Evolutionary conservation across 441 rosid genomes (phyloP), one percentile per base, ranked within the genome.

Genomic region (Omphalea diandra): DNA sequence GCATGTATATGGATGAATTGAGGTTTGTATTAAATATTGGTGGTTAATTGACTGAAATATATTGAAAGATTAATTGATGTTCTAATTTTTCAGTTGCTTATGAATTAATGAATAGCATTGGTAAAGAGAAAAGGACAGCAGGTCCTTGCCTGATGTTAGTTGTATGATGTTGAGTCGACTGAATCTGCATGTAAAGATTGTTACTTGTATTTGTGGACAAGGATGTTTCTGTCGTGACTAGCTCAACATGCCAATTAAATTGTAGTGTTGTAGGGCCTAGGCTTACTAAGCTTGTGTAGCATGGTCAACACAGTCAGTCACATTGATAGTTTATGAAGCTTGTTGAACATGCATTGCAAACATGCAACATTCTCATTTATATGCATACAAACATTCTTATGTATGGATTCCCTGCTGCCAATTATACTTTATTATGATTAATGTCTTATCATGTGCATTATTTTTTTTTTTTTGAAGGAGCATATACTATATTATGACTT

Each of bases 241-340:
- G 32, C 20, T 8, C 53, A n/a, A n/a, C n/a, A n/a, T n/a, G n/a
- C n/a, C n/a, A n/a, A n/a, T n/a, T n/a, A n/a, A n/a, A n/a, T n/a
- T n/a, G n/a, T n/a, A n/a, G n/a, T n/a, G n/a, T n/a, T n/a, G n/a
- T n/a, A n/a, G n/a, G n/a, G n/a, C n/a, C n/a, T n/a, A n/a, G n/a
- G n/a, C n/a, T 15, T 22, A 61, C 49, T 40, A 5, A 14, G 11
- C 35, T 63, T 63, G 5, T 24, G 22, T 44, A 17, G 38, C 38
- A 27, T 44, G 26, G 40, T 18, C 53, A 27, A 31, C 4, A 12
- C 29, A 43, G 31, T 15, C 44, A 32, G 61, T 27, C 49, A n/a
- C 53, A 11, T 46, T 49, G 26, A 77, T 59, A 31, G 64, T 56
- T 46, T 43, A 61, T 10, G 6, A 26, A 49, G 11, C 26, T 49